These are phyloP conservation scores for Cryphonectria carpinicola DNA, from an alignment of 2,329 filamentous ascomycete species.

Conservation along the genomic window DNA sequence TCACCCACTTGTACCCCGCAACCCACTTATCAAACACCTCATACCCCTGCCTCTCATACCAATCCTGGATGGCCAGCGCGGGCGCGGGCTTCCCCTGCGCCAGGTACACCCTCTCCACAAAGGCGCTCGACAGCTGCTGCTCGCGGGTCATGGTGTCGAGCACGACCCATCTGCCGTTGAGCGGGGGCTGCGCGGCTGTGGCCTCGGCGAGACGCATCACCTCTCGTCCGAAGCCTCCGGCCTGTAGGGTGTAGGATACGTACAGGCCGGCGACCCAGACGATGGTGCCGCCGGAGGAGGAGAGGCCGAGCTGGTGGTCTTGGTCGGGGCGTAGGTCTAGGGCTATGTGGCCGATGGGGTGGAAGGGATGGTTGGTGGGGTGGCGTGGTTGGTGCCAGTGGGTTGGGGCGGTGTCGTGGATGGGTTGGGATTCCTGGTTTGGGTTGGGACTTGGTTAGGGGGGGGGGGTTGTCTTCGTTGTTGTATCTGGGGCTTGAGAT, in stretches of 20 bases:
- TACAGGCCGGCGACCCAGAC: constrained; percentile 47
- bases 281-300: constrained; percentile 20
- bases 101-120: constrained; percentile 16
- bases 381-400: constrained; percentile 36
- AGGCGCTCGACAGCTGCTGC: constrained; percentile 23
- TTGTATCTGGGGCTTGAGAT: not conserved
- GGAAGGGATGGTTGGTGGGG: constrained; percentile 39
- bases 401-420: constrained; percentile 42
- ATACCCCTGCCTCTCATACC: constrained; percentile 30
- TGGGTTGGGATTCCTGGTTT: constrained; percentile 38
- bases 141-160: constrained; percentile 26
- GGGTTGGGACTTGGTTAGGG: too few relatives aligned
- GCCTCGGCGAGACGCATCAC: constrained; percentile 21
- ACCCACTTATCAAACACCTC: constrained; percentile 12
- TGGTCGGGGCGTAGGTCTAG: constrained; percentile 40
- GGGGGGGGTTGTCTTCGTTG: not conserved
- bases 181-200: constrained; percentile 6
- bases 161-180: constrained; percentile 16
- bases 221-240: constrained; percentile 24
- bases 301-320: constrained; percentile 39
- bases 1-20: constrained; percentile 23
- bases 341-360: constrained; percentile 47
- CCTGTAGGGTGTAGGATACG: constrained; percentile 39
- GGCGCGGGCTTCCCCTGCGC: constrained; percentile 17
- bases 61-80: constrained; percentile 18